phyloP scores from a whole-genome alignment of 768 basidiomycete species.

The Tulasnella calospora region DNA sequence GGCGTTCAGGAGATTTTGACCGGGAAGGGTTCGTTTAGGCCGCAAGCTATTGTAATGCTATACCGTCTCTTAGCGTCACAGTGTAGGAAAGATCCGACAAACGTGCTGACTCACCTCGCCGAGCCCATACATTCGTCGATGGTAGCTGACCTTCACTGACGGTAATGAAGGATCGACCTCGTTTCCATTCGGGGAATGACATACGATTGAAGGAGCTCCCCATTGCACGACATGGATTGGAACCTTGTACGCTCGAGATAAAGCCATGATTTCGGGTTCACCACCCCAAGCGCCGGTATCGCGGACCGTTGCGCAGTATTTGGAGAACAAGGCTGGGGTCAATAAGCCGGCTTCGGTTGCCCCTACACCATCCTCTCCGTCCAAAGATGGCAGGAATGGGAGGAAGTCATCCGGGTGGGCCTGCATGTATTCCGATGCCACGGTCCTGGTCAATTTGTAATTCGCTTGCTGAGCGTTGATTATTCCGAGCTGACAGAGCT shows the following conservation, averaged over 20 bases:
- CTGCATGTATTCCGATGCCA: slow-evolving; percentile 76
- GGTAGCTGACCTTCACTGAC: slow-evolving; percentile 72
- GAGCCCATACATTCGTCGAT: slow-evolving; percentile 88
- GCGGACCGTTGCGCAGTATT: slow-evolving; percentile 73
- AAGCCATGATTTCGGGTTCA: slow-evolving; percentile 91
- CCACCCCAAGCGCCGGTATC: slow-evolving; percentile 94
- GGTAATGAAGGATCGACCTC: slow-evolving; percentile 32
- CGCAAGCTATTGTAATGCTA: slow-evolving; percentile 88
- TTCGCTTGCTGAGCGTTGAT: slow-evolving; percentile 54
- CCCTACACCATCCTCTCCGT: slow-evolving; percentile 63
- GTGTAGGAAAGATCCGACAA: neutral
- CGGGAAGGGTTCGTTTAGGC: slow-evolving; percentile 39
- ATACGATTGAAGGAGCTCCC: slow-evolving; percentile 73
- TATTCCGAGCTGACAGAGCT: slow-evolving; percentile 69
- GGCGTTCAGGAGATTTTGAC: neutral
- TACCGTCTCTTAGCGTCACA: slow-evolving; percentile 24
- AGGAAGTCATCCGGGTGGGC: slow-evolving; percentile 84
- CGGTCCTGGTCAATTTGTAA: slow-evolving; percentile 55
- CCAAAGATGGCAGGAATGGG: slow-evolving; percentile 77
- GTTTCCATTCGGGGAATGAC: slow-evolving; percentile 56
- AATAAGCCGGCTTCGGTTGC: slow-evolving; percentile 66
- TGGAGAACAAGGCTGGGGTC: slow-evolving; percentile 55
- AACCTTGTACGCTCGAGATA: slow-evolving; percentile 71
- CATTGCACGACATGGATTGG: slow-evolving; percentile 90
- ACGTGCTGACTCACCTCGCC: slow-evolving; percentile 67